Evolutionary conservation across 768 basidiomycete species (phyloP), one percentile per base, ranked within the genome.

Genomic region (Paxillus rubicundulus): DNA sequence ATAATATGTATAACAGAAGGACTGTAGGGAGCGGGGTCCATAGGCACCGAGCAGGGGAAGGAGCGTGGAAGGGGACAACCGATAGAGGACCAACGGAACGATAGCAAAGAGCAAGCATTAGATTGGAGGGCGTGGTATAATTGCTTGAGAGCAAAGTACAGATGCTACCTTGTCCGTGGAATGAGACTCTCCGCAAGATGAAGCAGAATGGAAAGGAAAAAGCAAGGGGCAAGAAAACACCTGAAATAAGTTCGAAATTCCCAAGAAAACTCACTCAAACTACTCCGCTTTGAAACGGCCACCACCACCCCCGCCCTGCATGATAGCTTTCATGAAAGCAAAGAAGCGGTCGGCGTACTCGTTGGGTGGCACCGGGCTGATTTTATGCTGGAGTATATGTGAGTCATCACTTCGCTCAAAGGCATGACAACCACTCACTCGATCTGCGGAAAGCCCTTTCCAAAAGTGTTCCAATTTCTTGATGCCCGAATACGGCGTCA

Each of bases 261-360:
- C 36, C 47, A 53, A 55, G 14, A 40, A 33, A 20, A 18, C n/a
- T 21, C 16, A 43, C 48, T 43, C 45, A 40, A 21, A 30, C 54
- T 17, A 77, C 54, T 77, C 77, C 6, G 71, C 61, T 58, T 77
- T 78, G 71, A 82, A 82, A 42, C 69, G 65, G 53, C 65, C 74
- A 14, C 78, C 82, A 18, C 86, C 87, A 40, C 76, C 89, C 9
- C 91, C 90, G 18, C 89, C 87, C 3, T 85, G 82, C 85, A 93
- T 91, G 61, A 87, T 79, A 20, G 88, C 86, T 66, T 83, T 85
- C 85, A 94, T 86, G 61, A 94, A 94, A 21, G 76, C 53, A 69
- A 90, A 86, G 78, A 99, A 98, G 41, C 97, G 83, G 34, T 90
- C 82, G 4, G 84, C 87, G 65, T 99, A 98, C 60, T 95, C 90